Base-by-base conservation (phyloP, 2,329 filamentous ascomycete genomes). In the Cytospora chrysosperma region DNA sequence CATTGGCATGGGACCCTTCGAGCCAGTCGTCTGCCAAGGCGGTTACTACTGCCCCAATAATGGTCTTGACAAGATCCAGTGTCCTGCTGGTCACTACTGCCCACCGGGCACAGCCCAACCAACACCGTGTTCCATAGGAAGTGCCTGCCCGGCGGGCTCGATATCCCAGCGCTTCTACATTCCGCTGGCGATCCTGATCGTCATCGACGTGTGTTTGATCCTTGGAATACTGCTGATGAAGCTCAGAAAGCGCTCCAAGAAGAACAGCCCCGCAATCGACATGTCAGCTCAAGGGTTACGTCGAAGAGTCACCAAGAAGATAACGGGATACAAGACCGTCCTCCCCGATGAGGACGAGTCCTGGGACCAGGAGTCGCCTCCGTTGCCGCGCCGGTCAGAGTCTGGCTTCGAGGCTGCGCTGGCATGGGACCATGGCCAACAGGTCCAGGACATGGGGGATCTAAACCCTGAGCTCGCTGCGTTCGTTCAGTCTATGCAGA, bases 401-500 rank as follows among this genome's bases (percentile, higher is more conserved):
- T 59, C 56, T 0, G 56, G 56, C 17, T 79, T 79, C 62, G 69
- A 78, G 63, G 74, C 75, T 7, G 73, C 76, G 9, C 69, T 79
- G 5, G 72, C 73, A 19, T 68, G 73, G 53, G 70, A 71, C 43
- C 69, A 73, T 17, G 66, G 72, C 19, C 69, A 55, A 34, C 51
- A 21, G 21, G 50, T 61, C 40, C 59, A 50, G 21, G 59, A 61
- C 19, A 19, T 73, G 57, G 75, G 75, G 32, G 73, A 66, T 55
- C 69, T 76, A 34, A 71, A 73, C 21, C 72, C 73, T 0, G 75
- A 83, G 67, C 76, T 85, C 21, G 75, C 77, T 40, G 73, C 76
- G 0, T 85, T 85, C 68, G 77, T 85, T 27, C 77, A 81, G 51
- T 85, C 82, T 0, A 81, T 85, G 75, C 77, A 78, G 26, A 80